phyloP scores from a whole-genome alignment of 179 eudicot genomes.

The Silene vulgaris region DNA sequence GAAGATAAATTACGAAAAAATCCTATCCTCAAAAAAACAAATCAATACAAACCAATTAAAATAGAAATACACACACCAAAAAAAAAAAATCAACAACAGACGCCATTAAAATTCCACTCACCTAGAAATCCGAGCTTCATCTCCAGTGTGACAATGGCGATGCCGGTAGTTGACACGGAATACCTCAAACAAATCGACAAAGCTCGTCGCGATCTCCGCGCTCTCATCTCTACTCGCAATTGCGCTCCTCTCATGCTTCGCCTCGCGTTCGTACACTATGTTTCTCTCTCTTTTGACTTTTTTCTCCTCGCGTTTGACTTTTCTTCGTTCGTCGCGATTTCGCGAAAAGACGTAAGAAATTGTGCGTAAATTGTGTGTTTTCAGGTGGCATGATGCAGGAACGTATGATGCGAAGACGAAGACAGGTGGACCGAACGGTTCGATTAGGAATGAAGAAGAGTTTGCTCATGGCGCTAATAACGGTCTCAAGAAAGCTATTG shows the following conservation, averaged over 20 bases:
- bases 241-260: slow-evolving; percentile 96
- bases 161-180: slow-evolving; percentile 61
- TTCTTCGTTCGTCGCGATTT: neutral
- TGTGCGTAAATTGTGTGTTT: neutral
- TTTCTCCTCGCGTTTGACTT: neutral
- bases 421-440: slow-evolving; percentile 91
- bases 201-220: slow-evolving; percentile 91
- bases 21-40: neutral
- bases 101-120: neutral
- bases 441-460: slow-evolving; percentile 79
- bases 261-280: slow-evolving; percentile 47
- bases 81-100: neutral
- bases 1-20: too few species aligned
- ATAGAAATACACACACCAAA: neutral
- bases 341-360: neutral
- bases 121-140: neutral
- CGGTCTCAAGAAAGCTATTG: slow-evolving; percentile 80
- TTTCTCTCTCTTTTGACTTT: slow-evolving; percentile 25
- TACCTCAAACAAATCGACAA: slow-evolving; percentile 71
- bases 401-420: slow-evolving; percentile 76
- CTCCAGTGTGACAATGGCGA: slow-evolving; percentile 45
- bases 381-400: slow-evolving; percentile 97
- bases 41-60: slow-evolving; percentile 9
- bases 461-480: slow-evolving; percentile 63
- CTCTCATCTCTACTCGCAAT: slow-evolving; percentile 68